Conservation (phyloP, 2,329 filamentous ascomycete genomes). For the Colletotrichum graminicola region DNA sequence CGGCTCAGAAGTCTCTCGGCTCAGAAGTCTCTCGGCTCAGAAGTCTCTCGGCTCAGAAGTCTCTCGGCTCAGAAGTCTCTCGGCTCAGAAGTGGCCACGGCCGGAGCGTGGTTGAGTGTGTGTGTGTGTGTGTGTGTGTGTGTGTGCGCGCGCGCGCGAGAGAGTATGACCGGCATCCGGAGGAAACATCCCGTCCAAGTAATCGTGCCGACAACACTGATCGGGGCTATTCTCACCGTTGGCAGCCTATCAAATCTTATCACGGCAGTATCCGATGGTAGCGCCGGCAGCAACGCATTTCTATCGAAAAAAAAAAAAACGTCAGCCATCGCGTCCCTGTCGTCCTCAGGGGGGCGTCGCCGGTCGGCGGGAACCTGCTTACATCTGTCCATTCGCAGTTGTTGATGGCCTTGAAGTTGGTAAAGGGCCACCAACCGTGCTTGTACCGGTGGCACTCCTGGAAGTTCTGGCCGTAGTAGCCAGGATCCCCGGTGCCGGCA, state of each 20-base stretch:
- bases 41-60: too few relatives aligned
- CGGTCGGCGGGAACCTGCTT: background rate
- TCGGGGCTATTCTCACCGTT: background rate
- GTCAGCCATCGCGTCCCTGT: background rate
- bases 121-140: too few relatives aligned
- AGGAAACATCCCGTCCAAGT: background rate
- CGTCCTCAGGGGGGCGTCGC: background rate
- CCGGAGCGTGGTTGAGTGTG: background rate
- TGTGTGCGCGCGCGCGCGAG: too few relatives aligned
- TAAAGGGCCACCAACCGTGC: background rate
- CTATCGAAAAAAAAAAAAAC: background rate
- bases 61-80: too few relatives aligned
- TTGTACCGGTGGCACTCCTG: constrained; percentile 29
- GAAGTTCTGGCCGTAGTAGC: constrained; percentile 25
- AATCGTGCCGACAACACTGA: background rate
- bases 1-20: too few relatives aligned
- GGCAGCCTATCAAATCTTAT: background rate
- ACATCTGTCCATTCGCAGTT: constrained; percentile 28
- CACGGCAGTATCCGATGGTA: background rate
- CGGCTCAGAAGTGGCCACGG: background rate
- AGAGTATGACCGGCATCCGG: too few relatives aligned
- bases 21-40: too few relatives aligned
- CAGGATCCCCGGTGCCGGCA: background rate
- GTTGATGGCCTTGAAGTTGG: constrained; percentile 10
- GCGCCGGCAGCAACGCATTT: constrained; percentile 3